Base-by-base conservation (phyloP, 2,329 filamentous ascomycete species). In the Xylaria sp. region DNA sequence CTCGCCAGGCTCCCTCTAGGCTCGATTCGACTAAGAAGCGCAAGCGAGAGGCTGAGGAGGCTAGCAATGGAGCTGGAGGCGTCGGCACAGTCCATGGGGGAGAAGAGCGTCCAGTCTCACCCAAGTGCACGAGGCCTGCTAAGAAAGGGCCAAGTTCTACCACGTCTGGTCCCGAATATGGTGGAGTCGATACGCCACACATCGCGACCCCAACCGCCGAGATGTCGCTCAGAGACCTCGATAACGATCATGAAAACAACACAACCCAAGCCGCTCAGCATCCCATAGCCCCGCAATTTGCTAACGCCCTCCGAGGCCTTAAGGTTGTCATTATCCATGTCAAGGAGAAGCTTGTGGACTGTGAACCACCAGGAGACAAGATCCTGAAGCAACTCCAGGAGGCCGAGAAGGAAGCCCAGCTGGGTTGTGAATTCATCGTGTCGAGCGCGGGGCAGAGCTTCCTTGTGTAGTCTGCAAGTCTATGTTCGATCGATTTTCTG, bases 291-390 rank as follows among this genome's bases (percentile, higher is more conserved):
- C 34, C 76, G 1, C 50, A 77, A n/a, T 73, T 69, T 6, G 67
- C 77, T 76, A 58, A 74, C 10, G 90, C 90, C 7, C 84, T 99
- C 4, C 83, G 85, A 62, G 94, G 94, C 0, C 78, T 98, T 34
- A 92, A 90, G 71, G 84, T 99, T 1, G 90, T 98, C 59, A 89
- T 98, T 65, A 98, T 98, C 46, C 96, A 99, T 78, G 88, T 98
- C 76, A 99, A 99, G 79, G 95, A 98, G 73, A 91, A 88, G 25
- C 82, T 98, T 65, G 84, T 86, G 9, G 94, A 97, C 77, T 93
- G 89, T 0, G 88, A 88, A 31, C 79, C 82, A 57, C 89, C 87
- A 1, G 87, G 84, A 44, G 89, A 93, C 3, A 86, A 82, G 1
- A 97, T 98, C 44, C 75, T 96, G 25, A 77, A 84, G 69, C 89